Evolutionary conservation across 305 asterid genomes (phyloP).

Genomic region (Fraxinus velutina): DNA sequence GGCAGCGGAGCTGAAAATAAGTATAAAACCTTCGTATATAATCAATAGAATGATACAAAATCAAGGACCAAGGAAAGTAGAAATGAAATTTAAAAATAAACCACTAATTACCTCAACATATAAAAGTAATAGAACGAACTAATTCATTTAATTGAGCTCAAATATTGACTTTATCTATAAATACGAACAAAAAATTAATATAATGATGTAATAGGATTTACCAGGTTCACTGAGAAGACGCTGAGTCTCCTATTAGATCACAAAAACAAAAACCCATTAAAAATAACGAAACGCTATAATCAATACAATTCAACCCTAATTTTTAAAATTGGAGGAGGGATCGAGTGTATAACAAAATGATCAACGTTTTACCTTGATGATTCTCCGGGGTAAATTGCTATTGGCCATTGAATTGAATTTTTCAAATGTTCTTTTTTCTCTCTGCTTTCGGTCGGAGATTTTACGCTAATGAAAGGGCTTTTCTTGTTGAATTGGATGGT

Average conservation of each 20-base stretch:
- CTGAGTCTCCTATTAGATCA: constrained; percentile 75
- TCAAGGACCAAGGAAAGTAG: neutral
- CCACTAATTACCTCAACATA: neutral
- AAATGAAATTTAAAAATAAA: neutral
- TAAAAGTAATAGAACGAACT: neutral
- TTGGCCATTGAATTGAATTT: constrained; percentile 63
- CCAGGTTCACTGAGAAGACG: constrained; percentile 99
- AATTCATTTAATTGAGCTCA: neutral
- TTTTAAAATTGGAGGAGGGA: constrained; percentile 29
- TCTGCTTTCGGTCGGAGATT: constrained; percentile 31
- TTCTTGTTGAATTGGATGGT: constrained; percentile 6
- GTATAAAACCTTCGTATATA: neutral
- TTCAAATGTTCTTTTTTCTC: constrained; percentile 13
- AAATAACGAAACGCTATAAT: constrained; percentile 16
- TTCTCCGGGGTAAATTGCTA: constrained; percentile 28
- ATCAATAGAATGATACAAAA: neutral
- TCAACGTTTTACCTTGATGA: constrained; percentile 68
- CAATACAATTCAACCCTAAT: constrained; percentile 19
- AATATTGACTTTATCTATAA: neutral
- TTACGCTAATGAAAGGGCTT: constrained; percentile 39
- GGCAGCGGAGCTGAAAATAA: neutral
- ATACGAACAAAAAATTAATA: neutral
- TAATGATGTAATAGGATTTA: constrained; percentile 14
- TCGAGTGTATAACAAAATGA: constrained; percentile 36
- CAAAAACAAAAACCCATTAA: constrained; percentile 5